These are phyloP conservation scores for Talaromyces sp. DNA, from an alignment of 2,329 filamentous ascomycete genomes.

Conservation along the genomic window DNA sequence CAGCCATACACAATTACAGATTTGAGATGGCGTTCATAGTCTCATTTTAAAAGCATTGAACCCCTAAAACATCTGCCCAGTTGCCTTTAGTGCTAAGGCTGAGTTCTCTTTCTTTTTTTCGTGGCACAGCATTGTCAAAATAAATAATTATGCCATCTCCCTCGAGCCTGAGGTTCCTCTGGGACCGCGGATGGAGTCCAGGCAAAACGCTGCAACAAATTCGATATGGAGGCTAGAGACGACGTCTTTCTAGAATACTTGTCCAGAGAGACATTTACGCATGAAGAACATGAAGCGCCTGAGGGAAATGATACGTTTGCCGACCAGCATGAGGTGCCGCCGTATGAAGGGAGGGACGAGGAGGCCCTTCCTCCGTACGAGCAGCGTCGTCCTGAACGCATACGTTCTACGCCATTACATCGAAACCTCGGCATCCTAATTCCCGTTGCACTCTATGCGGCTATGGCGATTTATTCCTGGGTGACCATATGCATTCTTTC, in stretches of 20 bases:
- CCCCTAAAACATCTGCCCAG: background rate
- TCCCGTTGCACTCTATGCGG: constrained; percentile 8
- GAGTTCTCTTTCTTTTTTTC: background rate
- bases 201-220: background rate
- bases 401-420: constrained; percentile 10
- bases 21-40: background rate
- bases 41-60: background rate
- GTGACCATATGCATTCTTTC: constrained; percentile 8
- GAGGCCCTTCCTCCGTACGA: constrained; percentile 16
- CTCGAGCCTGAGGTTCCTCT: background rate
- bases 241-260: background rate
- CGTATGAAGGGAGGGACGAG: background rate
- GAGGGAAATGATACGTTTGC: background rate
- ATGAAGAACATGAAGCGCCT: background rate
- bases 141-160: background rate
- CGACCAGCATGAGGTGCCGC: constrained; percentile 2
- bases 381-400: background rate
- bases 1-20: background rate
- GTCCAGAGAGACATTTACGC: background rate
- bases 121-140: background rate
- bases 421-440: constrained; percentile 2
- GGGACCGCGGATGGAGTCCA: background rate
- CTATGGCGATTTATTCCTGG: constrained; percentile 14
- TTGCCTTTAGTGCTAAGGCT: background rate
- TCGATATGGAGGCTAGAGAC: constrained; percentile 11